Conservation (phyloP, 1,284 basidiomycete genomes). For the Ganoderma multipileum region DNA sequence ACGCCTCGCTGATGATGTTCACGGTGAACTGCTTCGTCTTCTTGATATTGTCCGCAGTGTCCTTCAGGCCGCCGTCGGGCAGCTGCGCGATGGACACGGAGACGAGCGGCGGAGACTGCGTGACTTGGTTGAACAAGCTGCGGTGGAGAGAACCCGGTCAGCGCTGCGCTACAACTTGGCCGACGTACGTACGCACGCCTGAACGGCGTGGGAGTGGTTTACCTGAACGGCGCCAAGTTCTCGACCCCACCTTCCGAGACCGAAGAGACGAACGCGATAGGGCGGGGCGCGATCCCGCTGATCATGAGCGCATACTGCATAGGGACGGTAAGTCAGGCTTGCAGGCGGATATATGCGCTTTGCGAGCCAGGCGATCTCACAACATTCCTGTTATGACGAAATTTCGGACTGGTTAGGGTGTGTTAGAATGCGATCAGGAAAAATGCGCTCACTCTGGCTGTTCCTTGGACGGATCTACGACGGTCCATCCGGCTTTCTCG, state of each 20-base stretch:
- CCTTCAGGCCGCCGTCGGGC: slow-evolving; percentile 56
- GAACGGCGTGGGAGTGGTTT: slow-evolving; percentile 53
- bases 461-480: slow-evolving; percentile 56
- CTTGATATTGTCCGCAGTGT: slow-evolving; percentile 74
- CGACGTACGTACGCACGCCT: slow-evolving; percentile 42
- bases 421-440: not conserved
- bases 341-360: not conserved
- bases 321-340: too few species aligned
- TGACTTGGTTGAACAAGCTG: slow-evolving; percentile 67
- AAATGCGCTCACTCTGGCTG: slow-evolving; percentile 49
- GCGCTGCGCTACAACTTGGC: not conserved
- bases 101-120: slow-evolving; percentile 71
- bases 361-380: slow-evolving; percentile 10
- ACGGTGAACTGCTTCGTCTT: slow-evolving; percentile 76
- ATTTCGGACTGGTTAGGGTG: not conserved
- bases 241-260: slow-evolving; percentile 58
- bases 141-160: not conserved
- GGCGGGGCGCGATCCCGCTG: slow-evolving; percentile 73
- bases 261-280: slow-evolving; percentile 78
- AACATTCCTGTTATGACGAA: slow-evolving; percentile 20
- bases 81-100: slow-evolving; percentile 62
- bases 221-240: slow-evolving; percentile 51
- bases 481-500: slow-evolving; percentile 60
- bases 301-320: slow-evolving; percentile 56
- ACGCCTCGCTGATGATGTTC: slow-evolving; percentile 79